phyloP scores from a whole-genome alignment of 768 basidiomycete genomes.

The Leccinum uliginosum region DNA sequence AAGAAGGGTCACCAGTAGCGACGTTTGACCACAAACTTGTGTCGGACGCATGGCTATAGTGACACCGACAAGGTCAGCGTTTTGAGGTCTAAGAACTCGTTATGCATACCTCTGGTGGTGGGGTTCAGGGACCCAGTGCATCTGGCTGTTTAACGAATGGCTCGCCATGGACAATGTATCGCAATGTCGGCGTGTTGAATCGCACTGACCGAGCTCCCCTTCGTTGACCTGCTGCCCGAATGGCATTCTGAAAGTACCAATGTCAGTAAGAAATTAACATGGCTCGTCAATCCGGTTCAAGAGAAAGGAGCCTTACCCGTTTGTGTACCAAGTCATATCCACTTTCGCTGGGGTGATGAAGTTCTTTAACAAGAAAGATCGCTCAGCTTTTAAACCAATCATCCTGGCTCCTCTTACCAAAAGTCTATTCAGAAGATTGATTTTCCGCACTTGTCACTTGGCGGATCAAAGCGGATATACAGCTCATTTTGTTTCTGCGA shows the following conservation, averaged over 20 bases:
- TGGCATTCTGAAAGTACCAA: neutral
- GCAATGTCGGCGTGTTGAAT: conserved; percentile 2
- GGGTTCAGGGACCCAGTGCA: neutral
- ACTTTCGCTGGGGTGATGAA: neutral
- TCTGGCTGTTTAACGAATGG: neutral
- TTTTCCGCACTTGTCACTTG: neutral
- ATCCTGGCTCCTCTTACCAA: conserved; percentile 5
- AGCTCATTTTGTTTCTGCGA: conserved; percentile 10
- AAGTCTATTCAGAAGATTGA: conserved; percentile 8
- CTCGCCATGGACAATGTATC: neutral
- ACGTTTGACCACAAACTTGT: conserved; percentile 1
- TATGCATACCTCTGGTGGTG: conserved; percentile 12
- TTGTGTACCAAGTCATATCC: conserved; percentile 7
- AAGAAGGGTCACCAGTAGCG: neutral
- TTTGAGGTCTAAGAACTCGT: neutral
- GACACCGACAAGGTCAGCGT: neutral
- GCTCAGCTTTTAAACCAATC: conserved; percentile 7
- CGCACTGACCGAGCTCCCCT: neutral
- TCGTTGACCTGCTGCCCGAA: neutral
- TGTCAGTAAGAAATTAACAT: neutral
- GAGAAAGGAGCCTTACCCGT: conserved; percentile 8
- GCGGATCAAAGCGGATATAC: conserved; percentile 16
- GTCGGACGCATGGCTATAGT: neutral
- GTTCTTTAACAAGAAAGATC: neutral
- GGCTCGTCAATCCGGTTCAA: neutral